A percentile compares a stretch with the other conserved stretches of the same genome.
Evolutionary conservation across 768 basidiomycete genomes (phyloP).

Genomic region (Trametes sanguinea): DNA sequence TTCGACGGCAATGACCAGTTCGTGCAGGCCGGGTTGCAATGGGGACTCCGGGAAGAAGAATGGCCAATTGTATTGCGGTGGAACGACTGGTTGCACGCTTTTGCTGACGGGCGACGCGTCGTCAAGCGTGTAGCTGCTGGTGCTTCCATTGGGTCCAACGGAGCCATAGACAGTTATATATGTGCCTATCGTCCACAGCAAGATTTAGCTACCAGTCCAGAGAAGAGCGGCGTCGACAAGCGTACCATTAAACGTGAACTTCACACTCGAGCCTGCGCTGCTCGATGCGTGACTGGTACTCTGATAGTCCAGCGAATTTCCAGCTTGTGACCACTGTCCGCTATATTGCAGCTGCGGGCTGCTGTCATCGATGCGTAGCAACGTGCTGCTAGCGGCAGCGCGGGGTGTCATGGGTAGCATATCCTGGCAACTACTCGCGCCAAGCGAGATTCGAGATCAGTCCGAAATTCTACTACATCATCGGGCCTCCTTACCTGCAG

Average conservation of each 20-base stretch:
- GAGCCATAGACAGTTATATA: slow-evolving; percentile 21
- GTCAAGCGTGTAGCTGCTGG: slow-evolving; percentile 13
- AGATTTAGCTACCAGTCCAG: not conserved
- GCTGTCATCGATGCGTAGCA: slow-evolving; percentile 20
- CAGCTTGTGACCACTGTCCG: slow-evolving; percentile 8
- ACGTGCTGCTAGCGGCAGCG: not conserved
- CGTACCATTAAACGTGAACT: slow-evolving; percentile 23
- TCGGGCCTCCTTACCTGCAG: too few species aligned
- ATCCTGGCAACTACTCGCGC: not conserved
- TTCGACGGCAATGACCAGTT: slow-evolving; percentile 12
- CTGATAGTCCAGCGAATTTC: not conserved
- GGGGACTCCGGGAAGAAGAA: slow-evolving; percentile 17
- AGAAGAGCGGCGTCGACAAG: not conserved
- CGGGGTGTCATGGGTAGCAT: slow-evolving; percentile 1
- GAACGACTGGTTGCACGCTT: not conserved
- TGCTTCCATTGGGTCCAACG: not conserved
- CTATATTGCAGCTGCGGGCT: slow-evolving; percentile 8
- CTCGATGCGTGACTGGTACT: slow-evolving; percentile 12
- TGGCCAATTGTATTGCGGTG: slow-evolving; percentile 7
- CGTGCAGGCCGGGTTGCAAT: slow-evolving; percentile 15
- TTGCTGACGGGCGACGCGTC: not conserved
- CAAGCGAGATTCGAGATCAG: slow-evolving; percentile 4
- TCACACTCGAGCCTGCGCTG: slow-evolving; percentile 15
- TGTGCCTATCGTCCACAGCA: slow-evolving; percentile 12
- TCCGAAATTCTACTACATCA: not conserved